These are phyloP conservation scores for Boletus smithii DNA, from an alignment of 1,284 basidiomycete genomes.

Conservation along the genomic window DNA sequence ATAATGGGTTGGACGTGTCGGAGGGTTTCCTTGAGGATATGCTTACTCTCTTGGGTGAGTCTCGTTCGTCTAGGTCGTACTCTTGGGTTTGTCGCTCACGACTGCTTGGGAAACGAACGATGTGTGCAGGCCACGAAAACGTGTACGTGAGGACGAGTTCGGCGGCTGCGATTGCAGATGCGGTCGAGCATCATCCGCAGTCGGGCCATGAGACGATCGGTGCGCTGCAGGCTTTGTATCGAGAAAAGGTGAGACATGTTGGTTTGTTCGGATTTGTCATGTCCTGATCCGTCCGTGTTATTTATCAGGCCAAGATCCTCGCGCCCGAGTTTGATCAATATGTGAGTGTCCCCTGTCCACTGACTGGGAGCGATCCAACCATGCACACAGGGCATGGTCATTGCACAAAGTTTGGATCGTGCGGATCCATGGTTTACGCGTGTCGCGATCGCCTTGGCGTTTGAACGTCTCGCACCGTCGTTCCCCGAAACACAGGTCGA, in stretches of 20 bases:
- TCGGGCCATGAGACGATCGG: conserved; percentile 49
- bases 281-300: background rate
- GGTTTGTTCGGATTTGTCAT: background rate
- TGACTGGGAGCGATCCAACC: accelerated
- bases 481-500: conserved; percentile 69
- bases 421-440: conserved; percentile 91
- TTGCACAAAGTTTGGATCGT: conserved; percentile 84
- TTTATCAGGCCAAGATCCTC: conserved; percentile 69
- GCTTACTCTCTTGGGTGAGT: conserved; percentile 66
- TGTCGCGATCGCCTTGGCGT: conserved; percentile 70
- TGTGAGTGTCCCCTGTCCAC: conserved; percentile 43
- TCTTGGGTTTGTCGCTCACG: background rate
- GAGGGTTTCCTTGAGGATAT: conserved; percentile 68
- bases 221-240: conserved; percentile 71
- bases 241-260: conserved; percentile 62
- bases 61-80: conserved; percentile 16
- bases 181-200: conserved; percentile 72
- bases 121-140: conserved; percentile 54
- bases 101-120: background rate
- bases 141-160: conserved; percentile 76
- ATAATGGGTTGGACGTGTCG: conserved; percentile 91
- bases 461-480: conserved; percentile 68
- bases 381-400: conserved; percentile 79
- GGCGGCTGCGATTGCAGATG: conserved; percentile 78
- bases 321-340: conserved; percentile 90